phyloP scores from a whole-genome alignment of 2,329 filamentous ascomycete genomes.

The Colletotrichum sp. region DNA sequence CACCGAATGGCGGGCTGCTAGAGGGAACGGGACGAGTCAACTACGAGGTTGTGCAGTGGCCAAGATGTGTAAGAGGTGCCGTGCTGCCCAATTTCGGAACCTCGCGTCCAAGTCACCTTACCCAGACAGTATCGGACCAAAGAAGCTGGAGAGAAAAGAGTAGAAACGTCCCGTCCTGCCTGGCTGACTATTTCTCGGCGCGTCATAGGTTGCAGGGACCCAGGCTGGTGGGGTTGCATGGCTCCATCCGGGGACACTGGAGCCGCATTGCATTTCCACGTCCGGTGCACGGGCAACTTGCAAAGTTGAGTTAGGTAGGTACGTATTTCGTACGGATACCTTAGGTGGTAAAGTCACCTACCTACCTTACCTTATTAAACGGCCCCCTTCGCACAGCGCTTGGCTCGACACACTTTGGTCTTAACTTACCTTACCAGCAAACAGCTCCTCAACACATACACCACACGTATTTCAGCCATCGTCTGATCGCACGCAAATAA shows the following conservation, averaged over 20 bases:
- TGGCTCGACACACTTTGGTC: neutral
- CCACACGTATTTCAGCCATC: neutral
- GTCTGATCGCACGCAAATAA: neutral
- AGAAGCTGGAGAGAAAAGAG: neutral
- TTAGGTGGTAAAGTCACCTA: neutral
- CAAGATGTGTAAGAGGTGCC: neutral
- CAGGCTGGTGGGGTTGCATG: neutral
- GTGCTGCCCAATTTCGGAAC: neutral
- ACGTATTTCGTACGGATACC: too few relatives aligned
- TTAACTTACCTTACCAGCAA: neutral
- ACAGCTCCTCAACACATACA: neutral
- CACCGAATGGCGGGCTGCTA: neutral
- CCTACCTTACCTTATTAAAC: too few relatives aligned
- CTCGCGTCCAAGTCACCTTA: neutral
- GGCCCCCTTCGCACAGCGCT: neutral
- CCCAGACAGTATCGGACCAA: neutral
- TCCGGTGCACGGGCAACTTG: neutral
- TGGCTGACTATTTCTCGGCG: slow-evolving; percentile 3
- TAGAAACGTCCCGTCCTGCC: neutral
- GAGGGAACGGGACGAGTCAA: neutral
- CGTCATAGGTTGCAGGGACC: slow-evolving; percentile 10
- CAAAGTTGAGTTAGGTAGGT: too few relatives aligned
- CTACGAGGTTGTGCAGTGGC: neutral
- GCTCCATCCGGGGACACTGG: neutral
- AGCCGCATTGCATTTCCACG: neutral